A percentile compares a stretch with the other conserved stretches of the same genome.
These are phyloP conservation scores for Trichoderma reesei DNA, from an alignment of 495 filamentous ascomycete species.

Conservation along the genomic window DNA sequence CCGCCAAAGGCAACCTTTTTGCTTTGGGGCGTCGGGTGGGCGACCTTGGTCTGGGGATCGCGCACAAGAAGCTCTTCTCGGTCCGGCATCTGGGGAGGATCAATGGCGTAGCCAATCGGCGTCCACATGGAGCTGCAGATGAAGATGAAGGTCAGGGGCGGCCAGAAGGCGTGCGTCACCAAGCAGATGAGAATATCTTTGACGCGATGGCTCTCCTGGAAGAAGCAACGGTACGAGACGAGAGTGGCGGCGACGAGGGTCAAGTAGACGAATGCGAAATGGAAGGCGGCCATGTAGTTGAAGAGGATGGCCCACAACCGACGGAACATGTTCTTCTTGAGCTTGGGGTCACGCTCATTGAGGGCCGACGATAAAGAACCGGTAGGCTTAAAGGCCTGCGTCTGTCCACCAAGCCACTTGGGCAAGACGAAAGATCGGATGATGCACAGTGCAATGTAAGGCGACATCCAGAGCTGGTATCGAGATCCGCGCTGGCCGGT, in stretches of 20 bases:
- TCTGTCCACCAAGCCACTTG: slow-evolving; percentile 21
- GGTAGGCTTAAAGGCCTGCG: slow-evolving; percentile 5
- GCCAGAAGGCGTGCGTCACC: slow-evolving; percentile 42
- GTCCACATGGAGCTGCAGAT: slow-evolving; percentile 16
- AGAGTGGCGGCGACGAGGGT: slow-evolving; percentile 29
- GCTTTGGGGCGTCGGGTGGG: slow-evolving; percentile 30
- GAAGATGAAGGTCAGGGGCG: slow-evolving; percentile 33
- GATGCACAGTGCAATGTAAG: slow-evolving; percentile 35
- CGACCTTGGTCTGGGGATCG: slow-evolving; percentile 37
- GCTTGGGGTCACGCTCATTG: slow-evolving; percentile 9
- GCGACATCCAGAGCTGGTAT: slow-evolving; percentile 37
- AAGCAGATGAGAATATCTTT: slow-evolving; percentile 27
- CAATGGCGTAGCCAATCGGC: slow-evolving; percentile 35
- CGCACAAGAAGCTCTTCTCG: slow-evolving; percentile 33
- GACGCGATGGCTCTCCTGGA: slow-evolving; percentile 17
- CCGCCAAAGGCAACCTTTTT: slow-evolving; percentile 35
- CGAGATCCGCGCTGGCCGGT: slow-evolving; percentile 32
- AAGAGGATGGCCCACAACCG: slow-evolving; percentile 5
- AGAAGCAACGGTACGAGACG: slow-evolving; percentile 28
- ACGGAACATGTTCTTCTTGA: background rate
- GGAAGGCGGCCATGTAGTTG: slow-evolving; percentile 1
- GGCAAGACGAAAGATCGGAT: slow-evolving; percentile 37
- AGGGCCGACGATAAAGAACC: background rate
- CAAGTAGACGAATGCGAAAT: slow-evolving; percentile 28
- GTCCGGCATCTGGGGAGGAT: slow-evolving; percentile 33